Percentiles rank a stretch among this genome's conserved stretches.
Conservation (phyloP, 2,329 filamentous ascomycete genomes). For the Beauveria brongniartii region DNA sequence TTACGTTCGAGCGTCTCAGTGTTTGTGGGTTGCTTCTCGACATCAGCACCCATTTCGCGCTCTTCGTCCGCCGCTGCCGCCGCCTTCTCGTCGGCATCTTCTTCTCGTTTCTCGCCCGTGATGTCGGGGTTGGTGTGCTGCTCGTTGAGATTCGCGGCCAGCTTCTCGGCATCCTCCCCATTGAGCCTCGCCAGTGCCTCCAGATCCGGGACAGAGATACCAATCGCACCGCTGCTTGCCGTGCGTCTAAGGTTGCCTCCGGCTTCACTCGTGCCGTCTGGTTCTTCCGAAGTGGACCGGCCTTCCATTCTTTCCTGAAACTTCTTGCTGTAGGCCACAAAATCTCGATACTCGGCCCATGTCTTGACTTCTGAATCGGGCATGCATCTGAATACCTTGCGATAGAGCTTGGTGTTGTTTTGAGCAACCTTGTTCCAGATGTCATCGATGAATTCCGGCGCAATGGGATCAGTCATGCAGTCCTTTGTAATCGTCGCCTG, state of each 20-base stretch:
- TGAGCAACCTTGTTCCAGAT: constrained; percentile 80
- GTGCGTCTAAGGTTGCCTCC: constrained; percentile 19
- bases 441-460: constrained; percentile 73
- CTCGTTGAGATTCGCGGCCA: constrained; percentile 21
- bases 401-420: constrained; percentile 93
- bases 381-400: constrained; percentile 92
- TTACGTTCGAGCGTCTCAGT: constrained; percentile 40
- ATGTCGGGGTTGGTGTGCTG: constrained; percentile 25
- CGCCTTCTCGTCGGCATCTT: background rate
- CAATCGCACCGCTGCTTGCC: constrained; percentile 29
- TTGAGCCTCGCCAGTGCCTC: constrained; percentile 28
- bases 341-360: constrained; percentile 90
- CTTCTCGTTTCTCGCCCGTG: constrained; percentile 10
- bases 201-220: constrained; percentile 35
- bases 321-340: constrained; percentile 63
- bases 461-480: constrained; percentile 89
- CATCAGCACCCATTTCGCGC: constrained; percentile 14
- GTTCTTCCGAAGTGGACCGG: constrained; percentile 44
- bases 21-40: constrained; percentile 23
- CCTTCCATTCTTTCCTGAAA: constrained; percentile 62
- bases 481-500: constrained; percentile 72
- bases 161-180: constrained; percentile 26
- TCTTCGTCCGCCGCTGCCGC: background rate
- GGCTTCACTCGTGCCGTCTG: constrained; percentile 34
- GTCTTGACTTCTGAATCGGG: constrained; percentile 89